Conservation (phyloP, 441 rosid species). For the Brassica hybrid region DNA sequence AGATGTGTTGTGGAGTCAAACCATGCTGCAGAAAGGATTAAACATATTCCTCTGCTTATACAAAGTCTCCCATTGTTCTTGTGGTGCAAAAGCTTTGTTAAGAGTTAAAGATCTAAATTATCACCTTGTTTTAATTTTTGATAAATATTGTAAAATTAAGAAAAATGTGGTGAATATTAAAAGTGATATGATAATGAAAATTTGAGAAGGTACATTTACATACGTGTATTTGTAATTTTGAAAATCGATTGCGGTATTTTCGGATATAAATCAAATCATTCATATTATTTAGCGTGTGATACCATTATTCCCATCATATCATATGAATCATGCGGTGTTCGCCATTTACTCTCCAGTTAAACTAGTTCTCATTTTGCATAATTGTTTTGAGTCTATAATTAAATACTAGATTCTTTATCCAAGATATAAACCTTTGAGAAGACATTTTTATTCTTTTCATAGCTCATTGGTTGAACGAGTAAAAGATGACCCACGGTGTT, state of each 20-base stretch:
- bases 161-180: conserved; percentile 17
- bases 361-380: conserved; percentile 17
- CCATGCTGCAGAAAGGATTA: conserved; percentile 82
- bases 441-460: background rate
- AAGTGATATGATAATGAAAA: conserved; percentile 23
- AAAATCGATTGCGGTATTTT: conserved; percentile 32
- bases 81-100: background rate
- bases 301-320: conserved; percentile 23
- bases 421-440: background rate
- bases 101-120: conserved; percentile 7
- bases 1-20: conserved; percentile 63
- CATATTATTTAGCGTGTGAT: conserved; percentile 23
- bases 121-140: conserved; percentile 8
- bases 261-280: conserved; percentile 17
- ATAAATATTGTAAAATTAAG: background rate
- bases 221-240: conserved; percentile 39
- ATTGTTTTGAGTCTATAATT: too few relatives aligned
- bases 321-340: conserved; percentile 34
- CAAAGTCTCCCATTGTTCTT: conserved; percentile 1
- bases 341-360: conserved; percentile 35
- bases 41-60: conserved; percentile 2
- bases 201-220: conserved; percentile 13
- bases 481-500: conserved; percentile 41
- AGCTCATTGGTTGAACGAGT: conserved; percentile 38
- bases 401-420: too few relatives aligned